Evolutionary conservation across 2,329 filamentous ascomycete genomes (phyloP).

Genomic region (Penicillium sp.): DNA sequence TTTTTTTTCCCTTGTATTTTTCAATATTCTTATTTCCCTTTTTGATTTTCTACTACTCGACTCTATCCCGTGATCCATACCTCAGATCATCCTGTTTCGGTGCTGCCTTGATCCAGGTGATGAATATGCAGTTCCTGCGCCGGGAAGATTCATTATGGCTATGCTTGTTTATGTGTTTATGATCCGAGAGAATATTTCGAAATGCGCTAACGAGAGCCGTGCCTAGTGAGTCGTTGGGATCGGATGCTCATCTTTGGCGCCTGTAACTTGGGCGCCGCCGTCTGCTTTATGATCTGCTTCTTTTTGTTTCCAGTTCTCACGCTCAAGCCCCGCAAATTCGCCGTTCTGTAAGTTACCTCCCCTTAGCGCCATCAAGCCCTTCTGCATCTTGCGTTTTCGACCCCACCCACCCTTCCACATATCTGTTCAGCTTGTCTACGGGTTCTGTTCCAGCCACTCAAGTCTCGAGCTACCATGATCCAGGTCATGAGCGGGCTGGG

Average conservation of each 20-base stretch:
- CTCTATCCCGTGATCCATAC: constrained; percentile 21
- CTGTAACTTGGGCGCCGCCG: constrained; percentile 84
- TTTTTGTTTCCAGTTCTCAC: constrained; percentile 82
- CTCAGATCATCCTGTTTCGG: constrained; percentile 11
- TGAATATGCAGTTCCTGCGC: constrained; percentile 40
- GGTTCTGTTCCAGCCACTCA: constrained; percentile 7
- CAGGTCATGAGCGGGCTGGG: constrained; percentile 24
- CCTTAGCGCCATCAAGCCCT: constrained; percentile 9
- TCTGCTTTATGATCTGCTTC: constrained; percentile 90
- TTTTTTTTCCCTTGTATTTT: constrained; percentile 7
- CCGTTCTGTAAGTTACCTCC: constrained; percentile 77
- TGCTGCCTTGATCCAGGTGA: constrained; percentile 33
- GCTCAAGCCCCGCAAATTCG: constrained; percentile 86
- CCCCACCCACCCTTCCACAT: constrained; percentile 18
- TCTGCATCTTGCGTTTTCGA: background rate
- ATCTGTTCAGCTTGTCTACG: constrained; percentile 10
- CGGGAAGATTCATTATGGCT: constrained; percentile 21
- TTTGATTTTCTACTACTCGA: constrained; percentile 2
- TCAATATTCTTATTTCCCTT: constrained; percentile 7
- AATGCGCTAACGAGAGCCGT: constrained; percentile 15
- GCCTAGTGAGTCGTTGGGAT: constrained; percentile 93
- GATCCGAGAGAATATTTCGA: constrained; percentile 14
- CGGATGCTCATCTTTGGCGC: constrained; percentile 87
- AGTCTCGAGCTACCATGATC: constrained; percentile 18
- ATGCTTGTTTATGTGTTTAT: constrained; percentile 20